Evolutionary conservation across 2,329 filamentous ascomycete species (phyloP).

Genomic region (Talaromyces sp.): DNA sequence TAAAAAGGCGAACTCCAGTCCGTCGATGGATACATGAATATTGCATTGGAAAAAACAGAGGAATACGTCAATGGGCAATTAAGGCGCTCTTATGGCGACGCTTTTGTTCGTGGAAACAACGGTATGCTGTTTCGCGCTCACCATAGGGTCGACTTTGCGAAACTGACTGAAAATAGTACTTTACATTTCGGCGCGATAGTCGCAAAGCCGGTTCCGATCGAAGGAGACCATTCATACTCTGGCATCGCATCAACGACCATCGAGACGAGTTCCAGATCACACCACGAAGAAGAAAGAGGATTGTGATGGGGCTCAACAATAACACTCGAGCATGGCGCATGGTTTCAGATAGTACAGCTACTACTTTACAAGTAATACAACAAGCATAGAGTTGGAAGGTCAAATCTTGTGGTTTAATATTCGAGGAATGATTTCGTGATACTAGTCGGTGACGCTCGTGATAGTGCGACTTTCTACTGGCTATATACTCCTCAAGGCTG

Average conservation of each 20-base stretch:
- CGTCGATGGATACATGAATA: conserved; percentile 99
- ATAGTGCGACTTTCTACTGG: neutral
- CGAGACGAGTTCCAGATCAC: neutral
- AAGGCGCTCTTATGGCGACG: conserved; percentile 82
- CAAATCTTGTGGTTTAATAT: neutral
- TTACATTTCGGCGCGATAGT: conserved; percentile 37
- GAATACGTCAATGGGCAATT: conserved; percentile 85
- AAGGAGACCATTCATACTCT: neutral
- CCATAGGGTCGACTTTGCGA: neutral
- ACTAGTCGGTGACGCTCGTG: neutral
- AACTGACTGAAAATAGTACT: conserved; percentile 24
- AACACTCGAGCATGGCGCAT: neutral
- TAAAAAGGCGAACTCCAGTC: conserved; percentile 82
- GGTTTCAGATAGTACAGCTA: neutral
- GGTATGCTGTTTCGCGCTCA: conserved; percentile 52
- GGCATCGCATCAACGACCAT: neutral
- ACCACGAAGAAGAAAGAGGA: neutral
- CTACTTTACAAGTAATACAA: neutral
- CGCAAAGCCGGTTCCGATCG: neutral
- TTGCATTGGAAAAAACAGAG: conserved; percentile 91
- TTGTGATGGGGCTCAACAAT: neutral
- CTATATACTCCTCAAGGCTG: neutral
- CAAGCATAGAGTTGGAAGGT: neutral
- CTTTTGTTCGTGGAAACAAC: conserved; percentile 94
- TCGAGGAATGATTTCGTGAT: neutral